These are phyloP conservation scores for Camellia granthamiana DNA, from an alignment of 148 eudicot genomes.

Conservation along the genomic window DNA sequence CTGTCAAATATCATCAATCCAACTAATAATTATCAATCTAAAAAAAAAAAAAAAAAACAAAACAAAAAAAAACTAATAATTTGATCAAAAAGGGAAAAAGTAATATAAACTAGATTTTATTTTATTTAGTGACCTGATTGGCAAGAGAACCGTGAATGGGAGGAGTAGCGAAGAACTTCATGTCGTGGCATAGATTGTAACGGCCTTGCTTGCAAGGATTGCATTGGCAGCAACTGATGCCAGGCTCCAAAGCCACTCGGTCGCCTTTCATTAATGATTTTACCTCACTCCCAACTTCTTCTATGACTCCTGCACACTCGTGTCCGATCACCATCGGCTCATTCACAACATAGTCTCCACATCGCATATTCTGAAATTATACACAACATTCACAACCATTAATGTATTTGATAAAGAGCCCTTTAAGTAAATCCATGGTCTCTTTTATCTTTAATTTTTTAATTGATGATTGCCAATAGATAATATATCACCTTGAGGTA, in stretches of 20 bases:
- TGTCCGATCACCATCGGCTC: constrained; percentile 93
- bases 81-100: too few relatives aligned
- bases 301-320: constrained; percentile 83
- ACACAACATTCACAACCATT: not conserved
- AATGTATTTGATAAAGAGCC: too few relatives aligned
- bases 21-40: too few relatives aligned
- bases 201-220: constrained; percentile 63
- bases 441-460: too few relatives aligned
- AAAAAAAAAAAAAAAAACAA: not conserved
- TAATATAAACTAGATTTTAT: too few relatives aligned
- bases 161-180: constrained; percentile 92
- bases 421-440: too few relatives aligned
- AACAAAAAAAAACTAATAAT: too few relatives aligned
- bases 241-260: constrained; percentile 81
- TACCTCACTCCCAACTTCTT: constrained; percentile 80
- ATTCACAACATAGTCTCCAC: constrained; percentile 71
- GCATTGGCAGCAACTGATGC: constrained; percentile 74
- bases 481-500: constrained; percentile 64
- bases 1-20: constrained; percentile 23
- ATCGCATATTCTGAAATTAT: constrained; percentile 46
- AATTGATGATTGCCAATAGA: too few relatives aligned
- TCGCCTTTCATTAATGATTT: constrained; percentile 49
- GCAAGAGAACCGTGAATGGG: constrained; percentile 90
- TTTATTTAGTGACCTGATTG: constrained; percentile 42
- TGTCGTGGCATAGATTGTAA: constrained; percentile 80